phyloP scores from a whole-genome alignment of 805 yeast genomes.

The Yarrowia osloensis region DNA sequence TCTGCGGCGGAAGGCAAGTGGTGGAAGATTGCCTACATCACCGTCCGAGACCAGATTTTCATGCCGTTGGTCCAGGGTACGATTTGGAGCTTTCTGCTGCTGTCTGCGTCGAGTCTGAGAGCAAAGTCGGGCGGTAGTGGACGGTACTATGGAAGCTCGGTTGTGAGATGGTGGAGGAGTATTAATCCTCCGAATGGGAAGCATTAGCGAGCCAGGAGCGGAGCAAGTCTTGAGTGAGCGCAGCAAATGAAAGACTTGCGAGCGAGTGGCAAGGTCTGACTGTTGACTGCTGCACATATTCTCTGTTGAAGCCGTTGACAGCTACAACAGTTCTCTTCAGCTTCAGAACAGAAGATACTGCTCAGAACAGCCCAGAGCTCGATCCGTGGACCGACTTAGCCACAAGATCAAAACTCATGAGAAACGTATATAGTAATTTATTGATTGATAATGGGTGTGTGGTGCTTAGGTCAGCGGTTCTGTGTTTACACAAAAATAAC shows the following conservation, averaged over 20 bases:
- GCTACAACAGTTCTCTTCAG: too few relatives aligned
- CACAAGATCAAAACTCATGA: too few relatives aligned
- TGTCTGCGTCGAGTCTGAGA: slow-evolving; percentile 10
- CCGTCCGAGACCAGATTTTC: slow-evolving; percentile 42
- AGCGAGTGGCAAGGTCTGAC: not conserved
- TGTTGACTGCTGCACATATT: too few relatives aligned
- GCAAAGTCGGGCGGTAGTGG: not conserved
- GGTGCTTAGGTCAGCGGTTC: too few relatives aligned
- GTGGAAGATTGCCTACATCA: slow-evolving; percentile 37
- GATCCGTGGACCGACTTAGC: too few relatives aligned
- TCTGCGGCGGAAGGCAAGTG: slow-evolving; percentile 41
- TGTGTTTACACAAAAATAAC: too few relatives aligned
- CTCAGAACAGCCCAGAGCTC: too few relatives aligned
- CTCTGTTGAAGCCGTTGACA: too few relatives aligned
- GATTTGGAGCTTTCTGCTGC: slow-evolving; percentile 40
- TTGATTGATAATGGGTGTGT: not conserved
- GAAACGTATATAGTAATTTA: slow-evolving; percentile 9
- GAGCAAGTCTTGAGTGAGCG: not conserved
- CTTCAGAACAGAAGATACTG: too few relatives aligned
- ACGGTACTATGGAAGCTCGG: not conserved
- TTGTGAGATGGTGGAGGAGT: slow-evolving; percentile 20
- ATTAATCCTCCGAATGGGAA: slow-evolving; percentile 12
- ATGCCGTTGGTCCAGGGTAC: slow-evolving; percentile 44
- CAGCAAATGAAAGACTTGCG: not conserved
- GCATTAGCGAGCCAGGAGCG: not conserved